Base-by-base conservation (phyloP, 768 basidiomycete species). In the Tricholoma bakamatsutake region DNA sequence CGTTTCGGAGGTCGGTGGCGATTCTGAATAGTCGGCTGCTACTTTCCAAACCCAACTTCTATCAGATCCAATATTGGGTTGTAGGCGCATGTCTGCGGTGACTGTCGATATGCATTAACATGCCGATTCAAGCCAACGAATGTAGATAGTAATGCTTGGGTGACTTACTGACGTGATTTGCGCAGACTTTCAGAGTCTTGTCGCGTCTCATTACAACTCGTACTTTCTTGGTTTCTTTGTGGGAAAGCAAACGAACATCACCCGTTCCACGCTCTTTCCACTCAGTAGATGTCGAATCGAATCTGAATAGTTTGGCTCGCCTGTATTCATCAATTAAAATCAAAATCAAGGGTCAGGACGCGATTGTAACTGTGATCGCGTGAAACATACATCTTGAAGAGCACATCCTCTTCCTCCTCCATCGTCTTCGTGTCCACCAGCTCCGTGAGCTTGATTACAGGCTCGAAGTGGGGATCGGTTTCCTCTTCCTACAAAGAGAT, bases 41-140 rank as follows among this genome's bases (percentile, higher is more conserved):
- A 96, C 94, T 72, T 97, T 96, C 89, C 91, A 98, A 33, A 99
- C 95, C 97, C 97, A 98, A 65, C 93, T 96, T 73, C 97, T 83
- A 78, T 99, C 97, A 50, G 95, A 98, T 51, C 95, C 96, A 65
- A 98, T 92, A 74, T 98, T 98, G 66, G 95, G 92, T 68, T 96
- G 93, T 62, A 99, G 86, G 63, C 76, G 84, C 93, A 98, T 98
- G 61, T 97, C 94, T 40, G 79, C 58, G 24, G 90, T 74, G 69
- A 98, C 96, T 98, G 62, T 31, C 2, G 7, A 55, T 40, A 52
- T 49, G 42, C 27, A 35, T 56, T 28, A 59, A 52, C 28, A 42
- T 30, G 31, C n/a, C n/a, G 7, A 17, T 46, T 33, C 15, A 21
- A 33, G 28, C 46, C 5, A 11, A 34, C 35, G 18, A 7, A 48